Evolutionary conservation across 108 stramenopile species (phyloP).

Genomic region (Pseudonitzschia multiseries): DNA sequence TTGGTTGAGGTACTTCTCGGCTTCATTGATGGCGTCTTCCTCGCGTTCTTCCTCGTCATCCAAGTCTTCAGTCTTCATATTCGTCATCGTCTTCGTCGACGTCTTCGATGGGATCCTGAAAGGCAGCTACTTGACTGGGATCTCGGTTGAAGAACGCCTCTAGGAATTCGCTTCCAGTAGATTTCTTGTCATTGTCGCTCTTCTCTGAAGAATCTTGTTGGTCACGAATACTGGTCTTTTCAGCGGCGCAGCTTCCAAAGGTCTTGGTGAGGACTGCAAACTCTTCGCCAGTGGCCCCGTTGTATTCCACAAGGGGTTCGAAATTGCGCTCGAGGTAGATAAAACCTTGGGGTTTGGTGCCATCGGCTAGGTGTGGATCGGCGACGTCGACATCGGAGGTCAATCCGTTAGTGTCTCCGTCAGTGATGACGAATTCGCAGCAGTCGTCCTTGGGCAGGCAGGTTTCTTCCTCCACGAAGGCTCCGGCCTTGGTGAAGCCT

Average conservation of each 20-base stretch:
- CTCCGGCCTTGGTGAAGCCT: slow-evolving; percentile 3
- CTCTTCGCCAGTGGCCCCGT: neutral
- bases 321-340: slow-evolving; percentile 10
- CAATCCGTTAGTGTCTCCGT: slow-evolving; percentile 7
- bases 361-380: neutral
- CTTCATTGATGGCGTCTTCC: neutral
- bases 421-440: slow-evolving; percentile 3
- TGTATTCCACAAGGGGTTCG: slow-evolving; percentile 9
- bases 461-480: slow-evolving; percentile 17
- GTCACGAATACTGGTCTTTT: neutral
- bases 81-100: neutral
- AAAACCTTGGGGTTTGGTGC: neutral
- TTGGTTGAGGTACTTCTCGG: neutral
- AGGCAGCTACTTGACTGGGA: neutral
- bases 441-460: slow-evolving; percentile 16
- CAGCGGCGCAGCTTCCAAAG: slow-evolving; percentile 4
- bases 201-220: neutral
- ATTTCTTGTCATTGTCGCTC: neutral
- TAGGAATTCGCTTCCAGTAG: neutral
- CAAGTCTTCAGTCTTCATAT: neutral
- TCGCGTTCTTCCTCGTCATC: neutral
- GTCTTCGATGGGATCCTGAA: neutral
- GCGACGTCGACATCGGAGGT: neutral
- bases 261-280: neutral
- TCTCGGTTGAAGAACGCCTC: neutral